Base-by-base conservation (phyloP, 2,329 filamentous ascomycete species). In the Botrytis cinerea region DNA sequence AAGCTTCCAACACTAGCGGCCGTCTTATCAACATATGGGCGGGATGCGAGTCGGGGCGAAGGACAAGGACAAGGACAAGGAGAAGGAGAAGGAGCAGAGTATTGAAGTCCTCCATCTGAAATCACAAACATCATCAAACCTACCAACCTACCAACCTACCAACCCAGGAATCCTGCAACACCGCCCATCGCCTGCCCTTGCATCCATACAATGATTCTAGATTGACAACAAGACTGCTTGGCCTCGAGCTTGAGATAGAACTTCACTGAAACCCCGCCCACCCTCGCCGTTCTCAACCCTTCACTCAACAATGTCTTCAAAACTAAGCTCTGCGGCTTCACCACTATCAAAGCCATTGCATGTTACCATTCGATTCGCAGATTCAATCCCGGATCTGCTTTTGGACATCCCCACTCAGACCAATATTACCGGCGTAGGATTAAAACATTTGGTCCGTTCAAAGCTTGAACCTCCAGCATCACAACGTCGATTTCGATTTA, bases 341-440 rank as follows among this genome's bases (percentile, higher is more conserved):
- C 20, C 57, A 60, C 48, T 25, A 35, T 71, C 69, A 28, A 72
- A 35, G 40, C 60, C 86, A 48, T 86, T 97, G 73, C 90, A 92
- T 79, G 87, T 98, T 63, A 95, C 93, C 54, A 91, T 98, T 81
- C 94, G 95, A 82, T 98, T 99, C 87, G 94, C 94, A 71, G 91
- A 91, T 74, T 91, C 93, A 1, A 88, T 95, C 73, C 91, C 94
- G 25, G 96, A 98, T 81, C 88, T 98, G 57, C 88, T 91, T 59
- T 88, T 98, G 74, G 90, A 93, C 79, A 89, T 98, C 79, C 82
- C 89, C 67, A 84, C 86, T 9, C 93, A 95, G 0, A 82, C 86
- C 66, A 85, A 86, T 46, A 94, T 92, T 18, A 93, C 93, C 60
- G 89, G 93, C 71, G 88, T 94, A 72, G 89, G 91, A 2, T 87